These are phyloP conservation scores for Talaromyces amestolkiae DNA, from an alignment of 2,329 filamentous ascomycete species.

Conservation along the genomic window DNA sequence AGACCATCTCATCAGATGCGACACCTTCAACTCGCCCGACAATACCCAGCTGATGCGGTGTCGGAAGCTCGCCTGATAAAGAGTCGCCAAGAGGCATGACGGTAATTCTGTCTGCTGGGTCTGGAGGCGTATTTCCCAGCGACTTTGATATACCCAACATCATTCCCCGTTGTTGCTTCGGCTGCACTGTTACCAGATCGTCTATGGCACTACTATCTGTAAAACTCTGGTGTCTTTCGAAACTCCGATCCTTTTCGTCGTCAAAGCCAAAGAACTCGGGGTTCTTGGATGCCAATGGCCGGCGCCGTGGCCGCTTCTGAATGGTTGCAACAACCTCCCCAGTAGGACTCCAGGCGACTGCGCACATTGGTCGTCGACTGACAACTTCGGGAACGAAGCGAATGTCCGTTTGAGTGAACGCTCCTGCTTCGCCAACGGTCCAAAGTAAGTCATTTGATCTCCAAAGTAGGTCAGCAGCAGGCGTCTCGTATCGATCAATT, in stretches of 20 bases:
- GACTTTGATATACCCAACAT: conserved; percentile 52
- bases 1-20: conserved; percentile 41
- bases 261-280: conserved; percentile 41
- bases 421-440: conserved; percentile 61
- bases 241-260: conserved; percentile 44
- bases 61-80: conserved; percentile 43
- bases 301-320: conserved; percentile 50
- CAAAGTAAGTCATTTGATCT: conserved; percentile 63
- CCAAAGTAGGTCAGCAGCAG: conserved; percentile 62
- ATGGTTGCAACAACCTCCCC: conserved; percentile 57
- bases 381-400: conserved; percentile 59
- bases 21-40: conserved; percentile 50
- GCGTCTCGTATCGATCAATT: conserved; percentile 54
- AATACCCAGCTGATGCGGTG: conserved; percentile 49
- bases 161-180: conserved; percentile 48
- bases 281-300: conserved; percentile 40
- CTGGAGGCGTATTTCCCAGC: conserved; percentile 54
- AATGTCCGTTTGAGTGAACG: conserved; percentile 62
- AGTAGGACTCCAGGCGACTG: conserved; percentile 57
- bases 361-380: conserved; percentile 56
- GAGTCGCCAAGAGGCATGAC: conserved; percentile 54
- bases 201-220: conserved; percentile 39
- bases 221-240: conserved; percentile 52
- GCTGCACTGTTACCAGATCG: conserved; percentile 33
- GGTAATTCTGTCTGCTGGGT: conserved; percentile 44